A percentile compares a stretch with the other conserved stretches of the same genome.
Conservation (phyloP, 2,329 filamentous ascomycete genomes). For the Aspergillus nomiae region DNA sequence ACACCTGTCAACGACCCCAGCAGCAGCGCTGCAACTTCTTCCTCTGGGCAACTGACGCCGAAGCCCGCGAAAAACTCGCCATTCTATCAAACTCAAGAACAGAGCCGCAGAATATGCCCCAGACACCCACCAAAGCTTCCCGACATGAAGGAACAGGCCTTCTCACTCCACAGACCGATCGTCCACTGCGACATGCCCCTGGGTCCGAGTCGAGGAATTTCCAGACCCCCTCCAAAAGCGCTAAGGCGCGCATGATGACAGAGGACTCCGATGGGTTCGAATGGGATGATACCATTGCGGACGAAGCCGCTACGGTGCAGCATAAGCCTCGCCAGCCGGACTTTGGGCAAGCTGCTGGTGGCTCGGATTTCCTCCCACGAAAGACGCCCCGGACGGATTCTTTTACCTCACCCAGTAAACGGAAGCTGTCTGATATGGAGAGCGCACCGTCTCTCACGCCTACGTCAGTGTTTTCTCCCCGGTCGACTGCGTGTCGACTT, state of each 20-base stretch:
- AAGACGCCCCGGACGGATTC: slow-evolving; percentile 38
- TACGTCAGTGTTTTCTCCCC: slow-evolving; percentile 17
- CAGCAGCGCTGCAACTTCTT: slow-evolving; percentile 60
- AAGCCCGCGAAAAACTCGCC: slow-evolving; percentile 53
- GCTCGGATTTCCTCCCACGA: slow-evolving; percentile 31
- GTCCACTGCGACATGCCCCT: slow-evolving; percentile 5
- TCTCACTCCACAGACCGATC: slow-evolving; percentile 38
- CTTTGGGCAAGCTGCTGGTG: slow-evolving; percentile 21
- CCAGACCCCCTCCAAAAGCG: slow-evolving; percentile 27
- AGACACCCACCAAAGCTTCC: slow-evolving; percentile 26
- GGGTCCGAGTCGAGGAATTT: slow-evolving; percentile 11
- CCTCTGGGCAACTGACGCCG: slow-evolving; percentile 62
- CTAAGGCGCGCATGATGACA: slow-evolving; percentile 32
- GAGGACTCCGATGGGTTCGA: slow-evolving; percentile 40
- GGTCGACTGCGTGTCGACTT: slow-evolving; percentile 8
- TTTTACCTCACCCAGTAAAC: slow-evolving; percentile 40
- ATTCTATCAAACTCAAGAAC: slow-evolving; percentile 53
- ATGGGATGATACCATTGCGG: slow-evolving; percentile 40
- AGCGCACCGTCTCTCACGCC: slow-evolving; percentile 9
- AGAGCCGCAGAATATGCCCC: slow-evolving; percentile 38
- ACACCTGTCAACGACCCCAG: slow-evolving; percentile 57
- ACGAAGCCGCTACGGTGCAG: slow-evolving; percentile 30
- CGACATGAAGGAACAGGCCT: slow-evolving; percentile 24
- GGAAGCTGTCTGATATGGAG: slow-evolving; percentile 32
- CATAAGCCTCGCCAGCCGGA: slow-evolving; percentile 29